A percentile compares a stretch with the other conserved stretches of the same genome.
These are phyloP conservation scores for Immersiella caudata DNA, from an alignment of 495 filamentous ascomycete species.

Conservation along the genomic window DNA sequence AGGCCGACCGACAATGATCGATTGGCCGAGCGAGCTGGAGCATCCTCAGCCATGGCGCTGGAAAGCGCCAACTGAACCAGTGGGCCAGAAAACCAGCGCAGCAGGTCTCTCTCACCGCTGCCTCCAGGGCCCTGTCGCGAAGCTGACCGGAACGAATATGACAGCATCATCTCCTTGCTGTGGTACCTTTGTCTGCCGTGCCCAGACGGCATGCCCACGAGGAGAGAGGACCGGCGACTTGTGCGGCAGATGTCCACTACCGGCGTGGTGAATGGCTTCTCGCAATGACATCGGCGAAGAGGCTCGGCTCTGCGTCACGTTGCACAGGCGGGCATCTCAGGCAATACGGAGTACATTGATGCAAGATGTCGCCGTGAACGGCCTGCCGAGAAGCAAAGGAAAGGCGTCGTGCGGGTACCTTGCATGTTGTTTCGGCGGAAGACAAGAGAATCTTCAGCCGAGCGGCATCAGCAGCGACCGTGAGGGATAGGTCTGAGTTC, in stretches of 20 bases:
- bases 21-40: slow-evolving; percentile 23
- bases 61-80: background rate
- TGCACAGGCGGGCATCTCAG: slow-evolving; percentile 16
- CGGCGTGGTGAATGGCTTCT: background rate
- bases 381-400: slow-evolving; percentile 12
- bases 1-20: background rate
- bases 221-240: background rate
- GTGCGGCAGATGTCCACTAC: slow-evolving; percentile 7
- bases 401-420: slow-evolving; percentile 26
- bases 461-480: slow-evolving; percentile 14
- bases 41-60: slow-evolving; percentile 18
- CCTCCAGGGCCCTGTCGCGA: background rate
- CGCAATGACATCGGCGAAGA: background rate
- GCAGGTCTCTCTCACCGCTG: background rate
- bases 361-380: background rate
- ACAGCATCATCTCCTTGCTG: background rate
- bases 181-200: background rate
- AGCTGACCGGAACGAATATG: slow-evolving; percentile 8
- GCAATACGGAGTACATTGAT: slow-evolving; percentile 14
- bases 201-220: background rate
- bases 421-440: slow-evolving; percentile 29
- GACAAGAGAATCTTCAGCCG: slow-evolving; percentile 29
- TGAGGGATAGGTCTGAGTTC: slow-evolving; percentile 11
- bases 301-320: slow-evolving; percentile 17
- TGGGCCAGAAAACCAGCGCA: slow-evolving; percentile 3